A percentile compares a stretch with the other conserved stretches of the same genome.
phyloP scores from a whole-genome alignment of 495 filamentous ascomycete species.

The Tuber magnatum region DNA sequence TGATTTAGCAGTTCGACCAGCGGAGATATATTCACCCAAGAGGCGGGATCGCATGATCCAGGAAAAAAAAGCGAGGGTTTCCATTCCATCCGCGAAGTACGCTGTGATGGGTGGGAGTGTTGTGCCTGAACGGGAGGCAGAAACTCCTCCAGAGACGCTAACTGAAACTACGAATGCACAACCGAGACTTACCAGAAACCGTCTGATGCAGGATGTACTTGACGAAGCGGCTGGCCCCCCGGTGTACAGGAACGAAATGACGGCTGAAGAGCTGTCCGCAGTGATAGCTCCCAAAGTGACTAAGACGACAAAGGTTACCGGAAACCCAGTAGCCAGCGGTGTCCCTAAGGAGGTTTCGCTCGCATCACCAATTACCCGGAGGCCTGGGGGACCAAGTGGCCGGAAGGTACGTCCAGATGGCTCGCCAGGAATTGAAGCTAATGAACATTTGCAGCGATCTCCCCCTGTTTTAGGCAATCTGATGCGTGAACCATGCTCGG shows the following conservation, averaged over 20 bases:
- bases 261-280: too few relatives aligned
- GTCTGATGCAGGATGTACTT: background rate
- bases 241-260: too few relatives aligned
- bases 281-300: too few relatives aligned
- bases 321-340: too few relatives aligned
- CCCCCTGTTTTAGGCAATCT: fast-evolving
- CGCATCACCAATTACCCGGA: too few relatives aligned
- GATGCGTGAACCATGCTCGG: background rate
- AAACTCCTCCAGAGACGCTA: background rate
- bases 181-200: background rate
- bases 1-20: background rate
- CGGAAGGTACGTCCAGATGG: too few relatives aligned
- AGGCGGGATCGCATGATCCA: background rate
- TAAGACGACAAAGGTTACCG: too few relatives aligned
- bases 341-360: too few relatives aligned
- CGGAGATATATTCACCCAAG: background rate
- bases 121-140: background rate
- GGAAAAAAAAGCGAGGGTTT: background rate
- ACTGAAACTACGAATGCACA: fast-evolving
- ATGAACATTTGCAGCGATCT: background rate
- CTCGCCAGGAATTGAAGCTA: background rate
- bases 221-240: background rate
- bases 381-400: too few relatives aligned
- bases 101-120: background rate
- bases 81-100: too few relatives aligned